Percentiles rank a stretch among this genome's conserved stretches.
Conservation (phyloP, 106 monocot genomes). For the Alisma plantagoaquatica region DNA sequence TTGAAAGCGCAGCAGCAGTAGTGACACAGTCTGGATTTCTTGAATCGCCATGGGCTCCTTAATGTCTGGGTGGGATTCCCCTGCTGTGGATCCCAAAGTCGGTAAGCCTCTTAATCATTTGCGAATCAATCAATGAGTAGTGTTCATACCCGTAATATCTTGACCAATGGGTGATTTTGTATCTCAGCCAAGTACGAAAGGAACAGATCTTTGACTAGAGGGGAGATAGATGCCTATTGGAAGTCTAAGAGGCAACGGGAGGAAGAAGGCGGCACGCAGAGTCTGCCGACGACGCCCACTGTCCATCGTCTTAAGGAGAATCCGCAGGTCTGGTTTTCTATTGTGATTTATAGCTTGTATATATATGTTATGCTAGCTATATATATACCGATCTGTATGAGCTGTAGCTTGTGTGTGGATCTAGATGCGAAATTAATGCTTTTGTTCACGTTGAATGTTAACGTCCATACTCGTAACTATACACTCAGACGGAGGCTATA, state of each 20-base stretch:
- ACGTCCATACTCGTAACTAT: no score
- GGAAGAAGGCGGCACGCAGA: not conserved
- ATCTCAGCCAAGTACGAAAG: constrained; percentile 12
- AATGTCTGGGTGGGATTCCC: constrained; percentile 14
- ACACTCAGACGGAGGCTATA: no score
- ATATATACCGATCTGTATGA: not conserved
- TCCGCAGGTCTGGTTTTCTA: no score
- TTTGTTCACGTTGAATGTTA: no score
- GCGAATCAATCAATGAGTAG: no score
- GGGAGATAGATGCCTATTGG: constrained; percentile 14
- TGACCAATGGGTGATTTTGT: no score
- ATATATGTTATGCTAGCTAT: no score
- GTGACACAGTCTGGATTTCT: no score
- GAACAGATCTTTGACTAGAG: constrained; percentile 7
- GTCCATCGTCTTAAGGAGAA: not conserved
- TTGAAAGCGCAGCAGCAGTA: no score
- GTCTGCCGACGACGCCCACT: not conserved
- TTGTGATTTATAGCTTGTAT: no score
- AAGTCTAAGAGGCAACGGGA: not conserved
- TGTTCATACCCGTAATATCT: no score
- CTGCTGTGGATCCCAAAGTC: constrained; percentile 10
- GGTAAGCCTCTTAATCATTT: no score
- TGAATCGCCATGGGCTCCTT: constrained; percentile 14
- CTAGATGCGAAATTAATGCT: not conserved
- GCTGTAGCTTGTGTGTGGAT: not conserved